These are phyloP conservation scores for Eucalyptus marginata DNA, from an alignment of 345 rosid genomes.

Conservation along the genomic window DNA sequence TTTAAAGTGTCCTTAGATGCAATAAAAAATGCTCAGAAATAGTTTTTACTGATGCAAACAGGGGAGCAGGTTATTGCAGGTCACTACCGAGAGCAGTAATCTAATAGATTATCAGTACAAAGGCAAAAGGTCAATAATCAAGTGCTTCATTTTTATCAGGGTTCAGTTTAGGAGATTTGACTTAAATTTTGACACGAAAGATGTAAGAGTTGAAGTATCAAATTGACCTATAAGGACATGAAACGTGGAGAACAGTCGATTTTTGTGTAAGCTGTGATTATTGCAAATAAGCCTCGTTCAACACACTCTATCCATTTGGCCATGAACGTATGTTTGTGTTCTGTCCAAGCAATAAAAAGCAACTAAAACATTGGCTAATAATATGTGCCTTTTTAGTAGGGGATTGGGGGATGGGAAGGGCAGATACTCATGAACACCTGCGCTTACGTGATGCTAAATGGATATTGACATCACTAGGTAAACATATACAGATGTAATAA, in stretches of 20 bases:
- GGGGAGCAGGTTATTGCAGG: neutral
- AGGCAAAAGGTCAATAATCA: neutral
- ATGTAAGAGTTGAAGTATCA: neutral
- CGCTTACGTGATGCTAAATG: neutral
- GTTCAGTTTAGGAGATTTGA: neutral
- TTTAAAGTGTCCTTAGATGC: neutral
- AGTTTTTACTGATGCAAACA: neutral
- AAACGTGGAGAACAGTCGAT: no score
- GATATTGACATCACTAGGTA: neutral
- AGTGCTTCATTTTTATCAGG: neutral
- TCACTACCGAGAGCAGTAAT: neutral
- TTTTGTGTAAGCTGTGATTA: no score
- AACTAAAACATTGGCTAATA: no score
- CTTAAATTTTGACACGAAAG: neutral
- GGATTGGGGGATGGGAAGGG: neutral
- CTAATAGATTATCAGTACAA: neutral
- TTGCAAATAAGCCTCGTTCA: no score
- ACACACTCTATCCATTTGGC: no score
- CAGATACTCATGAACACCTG: neutral
- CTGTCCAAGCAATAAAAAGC: no score
- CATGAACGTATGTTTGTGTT: no score
- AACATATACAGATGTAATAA: accelerated
- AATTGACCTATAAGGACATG: no score
- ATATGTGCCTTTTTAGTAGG: neutral
- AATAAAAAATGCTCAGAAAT: neutral